Base-by-base conservation (phyloP, 2,329 filamentous ascomycete genomes). In the Passalora sequoiae region DNA sequence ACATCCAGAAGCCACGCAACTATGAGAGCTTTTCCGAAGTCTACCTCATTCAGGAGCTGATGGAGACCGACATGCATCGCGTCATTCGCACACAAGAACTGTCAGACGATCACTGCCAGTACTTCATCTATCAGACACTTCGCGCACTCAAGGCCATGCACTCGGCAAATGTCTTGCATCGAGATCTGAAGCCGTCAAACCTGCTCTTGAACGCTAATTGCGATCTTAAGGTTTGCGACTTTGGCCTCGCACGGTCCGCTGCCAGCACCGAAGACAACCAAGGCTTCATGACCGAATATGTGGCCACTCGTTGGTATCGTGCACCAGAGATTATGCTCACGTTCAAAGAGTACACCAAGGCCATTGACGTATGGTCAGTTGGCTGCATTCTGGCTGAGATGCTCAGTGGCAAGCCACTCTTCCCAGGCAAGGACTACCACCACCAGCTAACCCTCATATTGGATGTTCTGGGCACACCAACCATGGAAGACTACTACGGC, bases 261-360 rank as follows among this genome's bases (percentile, higher is more conserved):
- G 92, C 92, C 6, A 96, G 91, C 7, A 94, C 94, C 57, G 92
- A 98, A 64, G 92, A 98, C 69, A 98, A 98, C 71, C 96, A 91
- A n/a, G 92, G 92, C 16, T 98, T 98, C 79, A 98, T 98, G 92
- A 98, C 92, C 12, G 92, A 98, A 94, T 98, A 98, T 66, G 92
- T 98, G 44, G 92, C 92, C 39, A 98, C 92, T 35, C 84, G 92
- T 61, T 98, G 92, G 92, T 98, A 98, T 71, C 89, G 92, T 69
- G 92, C 92, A 4, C 92, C 92, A 3, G 92, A 98, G 67, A 98
- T 98, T 68, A 98, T 98, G 92, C 84, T 98, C 72, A 98, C 92
- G 9, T 98, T 97, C 76, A 97, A 98, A 74, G 92, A 98, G 71
- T 98, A 98, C 73, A 98, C 92, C 60, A 98, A 97, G 71, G 92